Base-by-base conservation (phyloP, 768 basidiomycete species). In the Auriscalpium orientale region DNA sequence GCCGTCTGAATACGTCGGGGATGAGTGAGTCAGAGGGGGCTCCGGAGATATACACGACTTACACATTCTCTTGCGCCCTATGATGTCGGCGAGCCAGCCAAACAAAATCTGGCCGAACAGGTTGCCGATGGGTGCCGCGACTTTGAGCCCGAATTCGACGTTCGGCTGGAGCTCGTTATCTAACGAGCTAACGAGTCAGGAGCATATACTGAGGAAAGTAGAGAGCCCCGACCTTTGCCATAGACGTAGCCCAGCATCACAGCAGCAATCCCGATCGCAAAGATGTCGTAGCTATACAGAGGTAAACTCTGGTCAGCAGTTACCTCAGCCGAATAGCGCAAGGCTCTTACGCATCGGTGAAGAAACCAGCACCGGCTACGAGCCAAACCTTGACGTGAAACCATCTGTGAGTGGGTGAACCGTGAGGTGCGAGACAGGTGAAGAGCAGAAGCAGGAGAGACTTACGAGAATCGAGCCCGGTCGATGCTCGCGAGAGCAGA, bases 241-340 rank as follows among this genome's bases (percentile, higher is more conserved):
- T 94, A 94, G 56, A 93, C 84, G 64, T 85, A 89, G 28, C 86
- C 89, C 55, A 95, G 71, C 90, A 95, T 94, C 0, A 76, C 76
- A 0, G 87, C 82, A 1, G 82, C 91, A 46, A 95, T 89, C 69
- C 85, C 91, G 72, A 95, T 95, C 6, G 90, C 88, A 64, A 94
- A 97, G 57, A 95, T 85, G 59, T 92, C 91, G 64, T 90, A 90
- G 56, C 81, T 82, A 54, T 15, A 10, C 28, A 28, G 36, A 33
- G 21, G 28, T 8, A 37, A 11, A 34, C 34, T 18, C 21, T 16
- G 16, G 28, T 47, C 13, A n/a, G 1, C 8, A 8, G 35, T 22
- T 16, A n/a, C 37, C 12, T 28, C 6, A n/a, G 2, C 9, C 1
- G 2, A 8, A 4, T 8, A 28, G 28, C 4, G 28, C 28, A 28